These are phyloP conservation scores for Ogataea thermomethanolica DNA, from an alignment of 805 yeast species.

Conservation along the genomic window DNA sequence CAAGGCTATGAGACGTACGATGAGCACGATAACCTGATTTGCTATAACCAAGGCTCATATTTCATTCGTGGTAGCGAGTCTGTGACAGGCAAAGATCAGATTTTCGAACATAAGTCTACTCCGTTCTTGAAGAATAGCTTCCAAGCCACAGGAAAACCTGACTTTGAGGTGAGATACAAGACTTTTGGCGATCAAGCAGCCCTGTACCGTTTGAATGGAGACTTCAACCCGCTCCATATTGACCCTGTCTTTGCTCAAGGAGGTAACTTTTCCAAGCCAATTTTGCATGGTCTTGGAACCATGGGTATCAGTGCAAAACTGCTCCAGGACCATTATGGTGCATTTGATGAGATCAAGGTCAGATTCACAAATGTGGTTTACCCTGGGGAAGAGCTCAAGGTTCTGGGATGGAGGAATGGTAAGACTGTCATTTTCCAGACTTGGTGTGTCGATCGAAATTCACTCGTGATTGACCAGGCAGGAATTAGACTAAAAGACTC, in stretches of 20 bases:
- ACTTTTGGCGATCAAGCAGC: conserved; percentile 79
- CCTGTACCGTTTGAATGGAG: conserved; percentile 87
- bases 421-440: conserved; percentile 75
- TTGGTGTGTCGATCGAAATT: conserved; percentile 71
- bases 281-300: conserved; percentile 87
- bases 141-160: conserved; percentile 55
- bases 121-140: conserved; percentile 62
- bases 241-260: conserved; percentile 88
- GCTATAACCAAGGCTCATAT: conserved; percentile 78
- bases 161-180: conserved; percentile 54
- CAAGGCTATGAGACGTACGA: conserved; percentile 72
- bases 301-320: conserved; percentile 80
- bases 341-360: conserved; percentile 78
- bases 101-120: conserved; percentile 42
- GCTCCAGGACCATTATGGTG: conserved; percentile 76
- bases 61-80: conserved; percentile 77
- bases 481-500: conserved; percentile 58
- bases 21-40: conserved; percentile 63
- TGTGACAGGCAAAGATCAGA: conserved; percentile 46
- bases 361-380: conserved; percentile 88
- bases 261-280: conserved; percentile 82
- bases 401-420: conserved; percentile 81
- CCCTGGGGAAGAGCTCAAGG: conserved; percentile 87
- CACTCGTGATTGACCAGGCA: conserved; percentile 80
- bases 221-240: conserved; percentile 91